Evolutionary conservation across 345 rosid species (phyloP), one percentile per base, ranked within the genome.

Genomic region (Eucalyptus rudis): DNA sequence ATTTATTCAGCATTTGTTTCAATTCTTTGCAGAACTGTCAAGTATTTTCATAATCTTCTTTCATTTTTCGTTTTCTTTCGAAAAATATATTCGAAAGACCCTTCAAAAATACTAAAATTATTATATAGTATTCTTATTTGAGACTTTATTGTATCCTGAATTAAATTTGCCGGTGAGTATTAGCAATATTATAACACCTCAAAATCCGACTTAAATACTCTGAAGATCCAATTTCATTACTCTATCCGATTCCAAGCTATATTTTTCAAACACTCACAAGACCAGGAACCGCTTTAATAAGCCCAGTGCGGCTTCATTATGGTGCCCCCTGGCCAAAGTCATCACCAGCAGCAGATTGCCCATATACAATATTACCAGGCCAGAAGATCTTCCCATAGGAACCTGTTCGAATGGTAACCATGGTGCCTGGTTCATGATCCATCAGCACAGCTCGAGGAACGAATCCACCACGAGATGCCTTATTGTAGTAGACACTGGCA

Each of bases 391-490:
- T 91, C 45, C 92, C 92, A 4, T 83, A 91, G 0, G 91, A 90
- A 64, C 92, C 91, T 15, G 91, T 90, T 56, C 91, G 86, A 9
- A 90, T 62, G 50, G 91, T 89, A 86, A 89, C 92, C 93, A 91
- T 91, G 29, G 93, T 90, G 43, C 93, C 91, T 49, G 91, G 91
- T 50, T 92, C 91, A 90, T 91, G 89, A 88, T 92, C 93, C 93
- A 92, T 92, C 81, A 89, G 92, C 89, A 92, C 93, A 3, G 93
- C 93, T 47, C 90, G 91, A 22, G 92, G 92, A 59, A 92, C 91
- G 68, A 92, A 92, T 80, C 92, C 44, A 47, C 93, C 92, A 45
- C 91, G 89, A 14, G 91, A 89, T 22, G 92, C 91, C 88, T 91
- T 92, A 62, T 91, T 91, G 90, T 87, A 91, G 89, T 92, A 90